These are phyloP conservation scores for Stylosanthes scabra DNA, from an alignment of 331 rosid genomes.

Conservation along the genomic window DNA sequence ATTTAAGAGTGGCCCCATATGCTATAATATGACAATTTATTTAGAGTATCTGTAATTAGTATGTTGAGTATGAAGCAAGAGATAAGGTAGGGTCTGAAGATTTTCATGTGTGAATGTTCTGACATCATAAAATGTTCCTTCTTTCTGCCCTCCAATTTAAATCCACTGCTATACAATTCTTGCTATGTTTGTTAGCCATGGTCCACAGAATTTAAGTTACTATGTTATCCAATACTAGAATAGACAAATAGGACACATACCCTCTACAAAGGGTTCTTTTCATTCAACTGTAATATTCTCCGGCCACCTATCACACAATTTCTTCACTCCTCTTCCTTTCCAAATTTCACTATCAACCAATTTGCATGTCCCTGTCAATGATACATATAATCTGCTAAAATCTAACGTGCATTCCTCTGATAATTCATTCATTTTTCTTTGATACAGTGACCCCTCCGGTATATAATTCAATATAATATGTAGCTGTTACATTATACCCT, in stretches of 20 bases:
- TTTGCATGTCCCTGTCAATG: slow-evolving; percentile 37
- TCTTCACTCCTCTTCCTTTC: slow-evolving; percentile 47
- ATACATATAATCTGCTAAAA: slow-evolving; percentile 38
- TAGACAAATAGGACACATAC: slow-evolving; percentile 47
- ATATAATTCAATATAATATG: slow-evolving; percentile 30
- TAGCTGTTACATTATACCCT: slow-evolving; percentile 42
- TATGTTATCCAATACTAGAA: slow-evolving; percentile 50
- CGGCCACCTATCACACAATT: slow-evolving; percentile 53
- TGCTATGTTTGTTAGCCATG: slow-evolving; percentile 53
- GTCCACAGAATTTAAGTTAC: slow-evolving; percentile 64
- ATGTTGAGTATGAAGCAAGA: slow-evolving; percentile 19
- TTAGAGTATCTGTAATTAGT: not conserved
- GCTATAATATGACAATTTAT: slow-evolving; percentile 12
- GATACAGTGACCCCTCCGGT: slow-evolving; percentile 42
- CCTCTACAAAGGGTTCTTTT: slow-evolving; percentile 56
- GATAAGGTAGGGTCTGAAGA: not conserved
- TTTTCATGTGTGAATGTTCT: slow-evolving; percentile 5
- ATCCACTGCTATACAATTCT: slow-evolving; percentile 52
- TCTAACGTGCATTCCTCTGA: slow-evolving; percentile 39
- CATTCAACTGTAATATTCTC: slow-evolving; percentile 73
- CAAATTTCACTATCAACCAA: slow-evolving; percentile 42
- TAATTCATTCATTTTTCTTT: no score
- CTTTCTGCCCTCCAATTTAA: slow-evolving; percentile 19
- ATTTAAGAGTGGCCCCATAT: not conserved
- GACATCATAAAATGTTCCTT: slow-evolving; percentile 24